Evolutionary conservation across 2,329 filamentous ascomycete species (phyloP).

Genomic region (Ascosphaera acerosa): DNA sequence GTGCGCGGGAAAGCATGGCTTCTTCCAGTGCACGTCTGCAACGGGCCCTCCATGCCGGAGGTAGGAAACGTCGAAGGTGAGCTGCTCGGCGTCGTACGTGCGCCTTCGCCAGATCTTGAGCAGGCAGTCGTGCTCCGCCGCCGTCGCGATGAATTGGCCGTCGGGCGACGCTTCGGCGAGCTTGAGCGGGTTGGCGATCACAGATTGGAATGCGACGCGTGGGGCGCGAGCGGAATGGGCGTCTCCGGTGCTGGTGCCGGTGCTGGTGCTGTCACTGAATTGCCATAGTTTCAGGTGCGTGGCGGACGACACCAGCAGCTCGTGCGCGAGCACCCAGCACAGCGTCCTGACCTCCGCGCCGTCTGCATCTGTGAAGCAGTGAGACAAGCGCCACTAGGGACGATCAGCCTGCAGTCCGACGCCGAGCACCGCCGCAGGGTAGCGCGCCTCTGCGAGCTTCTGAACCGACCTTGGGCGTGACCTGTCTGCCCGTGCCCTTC

Average conservation of each 20-base stretch:
- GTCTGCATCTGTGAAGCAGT: constrained; percentile 23
- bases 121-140: constrained; percentile 51
- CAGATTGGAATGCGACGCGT: constrained; percentile 43
- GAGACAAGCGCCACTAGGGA: constrained; percentile 31
- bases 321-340: constrained; percentile 71
- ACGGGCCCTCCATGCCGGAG: constrained; percentile 60
- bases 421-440: too few species aligned
- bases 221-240: constrained; percentile 5
- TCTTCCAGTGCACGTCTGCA: constrained; percentile 68
- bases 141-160: constrained; percentile 62
- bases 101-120: constrained; percentile 84
- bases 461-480: too few species aligned
- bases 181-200: constrained; percentile 45
- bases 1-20: constrained; percentile 50
- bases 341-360: constrained; percentile 28
- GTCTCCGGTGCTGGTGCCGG: too few species aligned
- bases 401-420: too few species aligned
- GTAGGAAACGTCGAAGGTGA: constrained; percentile 75
- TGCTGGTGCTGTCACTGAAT: constrained; percentile 21
- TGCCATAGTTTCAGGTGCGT: constrained; percentile 44
- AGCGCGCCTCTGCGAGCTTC: too few species aligned
- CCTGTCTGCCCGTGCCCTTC: too few species aligned
- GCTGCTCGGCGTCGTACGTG: constrained; percentile 58
- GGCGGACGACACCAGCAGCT: constrained; percentile 50
- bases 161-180: constrained; percentile 64